Conservation (phyloP, 164 flowering plant genomes). For the Vitis labrusca region DNA sequence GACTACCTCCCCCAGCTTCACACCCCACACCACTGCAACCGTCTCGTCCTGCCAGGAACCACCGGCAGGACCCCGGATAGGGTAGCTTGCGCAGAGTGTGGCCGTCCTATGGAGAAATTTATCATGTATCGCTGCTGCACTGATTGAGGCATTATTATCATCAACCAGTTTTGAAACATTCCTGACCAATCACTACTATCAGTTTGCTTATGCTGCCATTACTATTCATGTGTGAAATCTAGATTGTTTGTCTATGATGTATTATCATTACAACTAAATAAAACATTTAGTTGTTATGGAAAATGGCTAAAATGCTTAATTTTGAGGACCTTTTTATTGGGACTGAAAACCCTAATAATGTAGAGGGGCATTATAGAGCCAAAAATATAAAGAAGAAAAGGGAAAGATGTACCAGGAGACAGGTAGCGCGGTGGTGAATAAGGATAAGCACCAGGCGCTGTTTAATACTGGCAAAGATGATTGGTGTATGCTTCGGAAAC, state of each 20-base stretch:
- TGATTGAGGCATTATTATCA: slow-evolving; percentile 22
- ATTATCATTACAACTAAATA: too few species aligned
- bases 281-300: too few species aligned
- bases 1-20: slow-evolving; percentile 30
- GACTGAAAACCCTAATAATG: too few species aligned
- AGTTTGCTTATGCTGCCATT: too few species aligned
- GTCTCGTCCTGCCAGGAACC: slow-evolving; percentile 54
- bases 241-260: too few species aligned
- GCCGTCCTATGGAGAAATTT: slow-evolving; percentile 59
- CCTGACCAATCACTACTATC: too few species aligned
- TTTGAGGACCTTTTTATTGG: too few species aligned
- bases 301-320: too few species aligned
- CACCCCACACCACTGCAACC: slow-evolving; percentile 63
- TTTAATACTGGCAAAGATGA: slow-evolving; percentile 39
- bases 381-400: neutral
- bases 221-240: too few species aligned
- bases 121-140: slow-evolving; percentile 69
- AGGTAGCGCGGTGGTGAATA: slow-evolving; percentile 34
- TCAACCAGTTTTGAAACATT: too few species aligned
- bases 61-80: slow-evolving; percentile 46
- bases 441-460: slow-evolving; percentile 25
- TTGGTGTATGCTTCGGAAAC: slow-evolving; percentile 54
- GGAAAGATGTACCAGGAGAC: slow-evolving; percentile 44
- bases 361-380: neutral
- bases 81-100: slow-evolving; percentile 65